phyloP scores from a whole-genome alignment of 2,329 filamentous ascomycete genomes.

The Phaeophleospora eucalypticola region DNA sequence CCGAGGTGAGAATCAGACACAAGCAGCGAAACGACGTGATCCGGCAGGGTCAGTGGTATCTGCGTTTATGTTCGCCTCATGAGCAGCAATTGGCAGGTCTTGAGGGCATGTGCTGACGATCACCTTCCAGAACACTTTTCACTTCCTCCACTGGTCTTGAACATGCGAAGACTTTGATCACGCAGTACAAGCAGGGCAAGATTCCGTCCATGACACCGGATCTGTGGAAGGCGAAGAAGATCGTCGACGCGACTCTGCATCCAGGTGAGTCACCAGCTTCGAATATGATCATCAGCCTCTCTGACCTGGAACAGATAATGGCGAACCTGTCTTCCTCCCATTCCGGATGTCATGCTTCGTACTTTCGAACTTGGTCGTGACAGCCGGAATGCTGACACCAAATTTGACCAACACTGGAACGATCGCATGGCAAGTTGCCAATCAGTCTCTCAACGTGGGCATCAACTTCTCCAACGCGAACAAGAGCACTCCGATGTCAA shows the following conservation, averaged over 20 bases:
- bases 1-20: constrained; percentile 67
- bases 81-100: background rate
- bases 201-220: constrained; percentile 78
- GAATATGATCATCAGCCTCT: background rate
- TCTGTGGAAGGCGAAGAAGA: constrained; percentile 93
- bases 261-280: constrained; percentile 59
- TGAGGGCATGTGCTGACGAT: constrained; percentile 1
- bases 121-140: constrained; percentile 71
- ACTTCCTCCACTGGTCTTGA: constrained; percentile 75
- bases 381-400: constrained; percentile 93
- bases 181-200: constrained; percentile 82
- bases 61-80: constrained; percentile 3
- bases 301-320: constrained; percentile 65
- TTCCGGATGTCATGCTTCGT: constrained; percentile 98
- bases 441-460: constrained; percentile 96
- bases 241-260: constrained; percentile 93
- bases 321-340: constrained; percentile 83
- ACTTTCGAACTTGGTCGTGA: constrained; percentile 88
- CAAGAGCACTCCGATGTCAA: constrained; percentile 86
- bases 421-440: constrained; percentile 88
- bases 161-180: constrained; percentile 75
- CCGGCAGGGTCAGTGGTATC: constrained; percentile 25
- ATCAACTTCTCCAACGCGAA: constrained; percentile 98
- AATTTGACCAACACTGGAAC: constrained; percentile 79
- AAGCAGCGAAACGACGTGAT: constrained; percentile 15